phyloP scores from a whole-genome alignment of 331 rosid genomes.

The Pyracantha coccinea region DNA sequence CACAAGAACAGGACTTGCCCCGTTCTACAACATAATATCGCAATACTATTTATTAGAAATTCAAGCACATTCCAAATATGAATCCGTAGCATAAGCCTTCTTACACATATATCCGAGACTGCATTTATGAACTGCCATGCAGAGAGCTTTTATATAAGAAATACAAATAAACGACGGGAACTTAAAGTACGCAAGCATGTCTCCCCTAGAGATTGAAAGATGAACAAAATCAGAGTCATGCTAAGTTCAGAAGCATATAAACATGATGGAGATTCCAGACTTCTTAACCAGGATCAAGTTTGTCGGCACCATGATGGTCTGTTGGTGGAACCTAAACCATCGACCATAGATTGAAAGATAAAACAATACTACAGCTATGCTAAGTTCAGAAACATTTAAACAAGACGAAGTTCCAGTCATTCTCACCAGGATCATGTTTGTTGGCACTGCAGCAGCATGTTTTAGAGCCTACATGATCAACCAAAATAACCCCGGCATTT shows the following conservation, averaged over 20 bases:
- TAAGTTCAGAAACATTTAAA: background rate
- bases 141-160: background rate
- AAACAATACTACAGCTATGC: background rate
- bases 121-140: background rate
- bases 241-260: background rate
- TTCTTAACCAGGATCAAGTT: background rate
- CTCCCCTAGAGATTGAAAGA: background rate
- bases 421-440: conserved; percentile 13
- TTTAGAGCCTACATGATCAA: conserved; percentile 22
- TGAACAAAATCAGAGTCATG: background rate
- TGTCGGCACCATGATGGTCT: background rate
- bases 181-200: background rate
- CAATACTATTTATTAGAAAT: background rate
- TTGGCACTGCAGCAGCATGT: conserved; percentile 12
- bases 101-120: background rate
- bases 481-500: conserved; percentile 53
- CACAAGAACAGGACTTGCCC: background rate
- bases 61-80: background rate
- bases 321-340: background rate
- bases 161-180: background rate
- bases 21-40: background rate
- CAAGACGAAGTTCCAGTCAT: background rate
- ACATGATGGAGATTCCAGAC: background rate
- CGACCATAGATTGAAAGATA: background rate
- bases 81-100: background rate